These are phyloP conservation scores for Epichloe baconii DNA, from an alignment of 2,329 filamentous ascomycete species.

Conservation along the genomic window DNA sequence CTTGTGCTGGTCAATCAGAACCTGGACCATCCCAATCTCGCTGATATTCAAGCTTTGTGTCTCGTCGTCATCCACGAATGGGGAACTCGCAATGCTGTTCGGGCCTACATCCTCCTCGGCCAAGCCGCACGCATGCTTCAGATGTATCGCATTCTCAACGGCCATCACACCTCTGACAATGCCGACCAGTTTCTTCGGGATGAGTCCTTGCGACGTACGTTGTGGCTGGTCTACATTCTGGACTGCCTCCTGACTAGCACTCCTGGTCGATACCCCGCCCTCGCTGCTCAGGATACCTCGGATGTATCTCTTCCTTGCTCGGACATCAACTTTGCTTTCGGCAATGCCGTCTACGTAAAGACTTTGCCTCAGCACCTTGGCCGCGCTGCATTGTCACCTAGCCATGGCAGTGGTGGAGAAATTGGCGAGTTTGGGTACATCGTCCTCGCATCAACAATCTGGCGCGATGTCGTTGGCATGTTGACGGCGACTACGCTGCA, in stretches of 20 bases:
- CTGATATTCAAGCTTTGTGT: constrained; percentile 48
- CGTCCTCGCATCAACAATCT: constrained; percentile 45
- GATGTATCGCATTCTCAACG: constrained; percentile 48
- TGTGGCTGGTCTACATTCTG: constrained; percentile 51
- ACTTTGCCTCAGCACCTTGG: constrained; percentile 34
- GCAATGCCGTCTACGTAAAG: constrained; percentile 44
- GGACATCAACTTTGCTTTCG: constrained; percentile 51
- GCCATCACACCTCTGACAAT: constrained; percentile 36
- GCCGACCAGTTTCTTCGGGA: constrained; percentile 48
- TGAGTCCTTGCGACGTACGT: constrained; percentile 46
- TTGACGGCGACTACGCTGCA: constrained; percentile 39
- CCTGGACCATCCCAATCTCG: constrained; percentile 44
- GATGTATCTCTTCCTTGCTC: constrained; percentile 45
- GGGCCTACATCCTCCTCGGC: constrained; percentile 49
- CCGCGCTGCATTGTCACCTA: constrained; percentile 21
- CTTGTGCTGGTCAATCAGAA: constrained; percentile 44
- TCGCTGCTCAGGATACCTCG: constrained; percentile 39
- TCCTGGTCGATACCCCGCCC: constrained; percentile 43
- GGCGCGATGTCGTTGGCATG: constrained; percentile 50
- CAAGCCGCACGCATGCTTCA: constrained; percentile 52
- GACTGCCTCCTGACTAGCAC: constrained; percentile 51
- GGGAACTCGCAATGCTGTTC: constrained; percentile 47
- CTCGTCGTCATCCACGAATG: constrained; percentile 50
- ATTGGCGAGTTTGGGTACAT: constrained; percentile 51
- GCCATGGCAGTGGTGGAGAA: constrained; percentile 30